phyloP scores from a whole-genome alignment of 345 rosid genomes.

The Hypericum perforatum region DNA sequence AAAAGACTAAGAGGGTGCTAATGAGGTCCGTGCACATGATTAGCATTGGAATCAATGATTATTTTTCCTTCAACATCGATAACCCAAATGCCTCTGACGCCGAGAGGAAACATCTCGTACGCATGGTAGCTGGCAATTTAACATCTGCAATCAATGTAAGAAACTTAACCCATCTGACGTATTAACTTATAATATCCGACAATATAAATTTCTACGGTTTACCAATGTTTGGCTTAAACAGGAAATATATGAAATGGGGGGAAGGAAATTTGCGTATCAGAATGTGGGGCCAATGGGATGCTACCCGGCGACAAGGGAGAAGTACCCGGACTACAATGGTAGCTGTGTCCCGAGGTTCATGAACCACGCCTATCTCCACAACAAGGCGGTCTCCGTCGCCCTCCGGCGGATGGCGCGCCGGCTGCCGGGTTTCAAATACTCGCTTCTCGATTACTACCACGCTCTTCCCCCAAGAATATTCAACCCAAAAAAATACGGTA shows the following conservation, averaged over 20 bases:
- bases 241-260: constrained; percentile 19
- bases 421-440: constrained; percentile 24
- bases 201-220: too few relatives aligned
- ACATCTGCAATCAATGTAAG: neutral
- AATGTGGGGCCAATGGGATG: constrained; percentile 31
- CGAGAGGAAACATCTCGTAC: constrained; percentile 2
- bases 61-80: neutral
- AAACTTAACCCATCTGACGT: too few relatives aligned
- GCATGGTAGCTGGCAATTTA: constrained; percentile 13
- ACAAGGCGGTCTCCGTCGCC: constrained; percentile 12
- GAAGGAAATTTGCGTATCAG: constrained; percentile 26
- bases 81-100: neutral
- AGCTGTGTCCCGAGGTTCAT: constrained; percentile 10
- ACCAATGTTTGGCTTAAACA: neutral
- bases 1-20: constrained; percentile 11
- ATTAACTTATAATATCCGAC: too few relatives aligned
- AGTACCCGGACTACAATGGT: neutral
- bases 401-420: constrained; percentile 9
- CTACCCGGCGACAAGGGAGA: constrained; percentile 13
- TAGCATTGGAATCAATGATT: constrained; percentile 20
- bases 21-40: constrained; percentile 15
- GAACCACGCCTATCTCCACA: constrained; percentile 23
- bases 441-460: constrained; percentile 28
- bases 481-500: constrained; percentile 13
- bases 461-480: constrained; percentile 9